Conservation (phyloP, 305 asterid genomes). For the Fraxinus floribunda region DNA sequence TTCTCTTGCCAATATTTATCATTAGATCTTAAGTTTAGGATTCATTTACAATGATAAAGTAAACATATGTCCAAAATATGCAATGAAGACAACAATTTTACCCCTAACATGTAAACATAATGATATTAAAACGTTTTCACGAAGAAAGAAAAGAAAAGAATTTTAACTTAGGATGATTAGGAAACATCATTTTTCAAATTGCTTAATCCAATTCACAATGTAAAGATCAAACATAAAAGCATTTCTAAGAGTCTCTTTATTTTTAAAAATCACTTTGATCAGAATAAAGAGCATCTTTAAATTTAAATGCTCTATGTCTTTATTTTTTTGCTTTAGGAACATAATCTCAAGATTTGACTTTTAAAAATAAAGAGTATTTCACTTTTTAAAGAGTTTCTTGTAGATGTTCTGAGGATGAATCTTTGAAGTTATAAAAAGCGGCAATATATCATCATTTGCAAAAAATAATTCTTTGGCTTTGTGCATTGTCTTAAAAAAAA, state of each 20-base stretch:
- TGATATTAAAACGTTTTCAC: background rate
- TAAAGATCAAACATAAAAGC: background rate
- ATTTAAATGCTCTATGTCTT: too few relatives aligned
- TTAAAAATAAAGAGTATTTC: background rate
- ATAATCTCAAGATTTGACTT: background rate
- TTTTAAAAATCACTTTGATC: too few relatives aligned
- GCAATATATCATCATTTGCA: background rate
- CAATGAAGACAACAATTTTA: too few relatives aligned
- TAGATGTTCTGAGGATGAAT: background rate
- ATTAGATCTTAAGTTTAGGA: too few relatives aligned
- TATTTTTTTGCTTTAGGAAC: background rate
- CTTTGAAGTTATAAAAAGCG: background rate
- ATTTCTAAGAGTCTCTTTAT: too few relatives aligned
- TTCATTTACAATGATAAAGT: too few relatives aligned
- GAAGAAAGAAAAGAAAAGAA: background rate
- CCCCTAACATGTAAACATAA: too few relatives aligned
- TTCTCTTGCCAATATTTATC: too few relatives aligned
- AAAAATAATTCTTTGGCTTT: background rate
- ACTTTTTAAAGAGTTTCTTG: background rate
- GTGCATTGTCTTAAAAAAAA: background rate
- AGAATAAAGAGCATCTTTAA: too few relatives aligned
- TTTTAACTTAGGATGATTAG: background rate
- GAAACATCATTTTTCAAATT: background rate
- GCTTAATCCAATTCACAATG: background rate
- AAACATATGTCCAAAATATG: too few relatives aligned